phyloP scores from a whole-genome alignment of 805 yeast genomes.

The Kregervanrija fluxuum region DNA sequence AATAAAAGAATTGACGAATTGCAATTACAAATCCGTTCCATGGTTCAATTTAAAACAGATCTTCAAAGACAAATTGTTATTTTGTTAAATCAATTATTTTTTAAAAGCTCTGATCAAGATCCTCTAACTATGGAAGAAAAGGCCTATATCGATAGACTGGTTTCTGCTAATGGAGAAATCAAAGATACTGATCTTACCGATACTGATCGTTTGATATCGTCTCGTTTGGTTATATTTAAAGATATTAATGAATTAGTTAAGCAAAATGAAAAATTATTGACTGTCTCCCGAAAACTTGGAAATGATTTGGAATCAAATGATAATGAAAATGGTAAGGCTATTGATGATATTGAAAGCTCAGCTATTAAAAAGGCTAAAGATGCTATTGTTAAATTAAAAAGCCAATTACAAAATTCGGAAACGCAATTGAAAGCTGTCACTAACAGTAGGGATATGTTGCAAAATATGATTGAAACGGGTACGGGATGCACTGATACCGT shows the following conservation, averaged over 20 bases:
- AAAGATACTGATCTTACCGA: slow-evolving; percentile 39
- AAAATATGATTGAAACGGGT: slow-evolving; percentile 28
- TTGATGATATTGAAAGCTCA: slow-evolving; percentile 32
- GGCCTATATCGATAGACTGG: slow-evolving; percentile 51
- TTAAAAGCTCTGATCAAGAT: slow-evolving; percentile 46
- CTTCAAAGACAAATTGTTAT: slow-evolving; percentile 77
- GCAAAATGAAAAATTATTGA: slow-evolving; percentile 66
- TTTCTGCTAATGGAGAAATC: slow-evolving; percentile 22
- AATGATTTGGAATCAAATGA: slow-evolving; percentile 53
- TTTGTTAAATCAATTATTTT: slow-evolving; percentile 57
- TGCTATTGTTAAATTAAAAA: slow-evolving; percentile 57
- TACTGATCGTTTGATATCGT: slow-evolving; percentile 64
- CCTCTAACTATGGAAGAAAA: slow-evolving; percentile 63
- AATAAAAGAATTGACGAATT: slow-evolving; percentile 32
- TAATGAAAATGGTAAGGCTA: slow-evolving; percentile 47
- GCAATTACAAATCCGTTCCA: slow-evolving; percentile 38
- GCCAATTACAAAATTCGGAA: slow-evolving; percentile 46
- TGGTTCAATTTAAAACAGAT: slow-evolving; percentile 58
- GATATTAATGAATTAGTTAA: slow-evolving; percentile 60
- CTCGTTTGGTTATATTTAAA: slow-evolving; percentile 65
- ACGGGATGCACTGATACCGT: slow-evolving; percentile 2
- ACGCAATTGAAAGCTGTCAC: slow-evolving; percentile 45
- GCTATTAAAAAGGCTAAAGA: slow-evolving; percentile 44
- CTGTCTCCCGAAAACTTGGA: slow-evolving; percentile 65
- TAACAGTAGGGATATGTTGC: slow-evolving; percentile 65